A percentile compares a stretch with the other conserved stretches of the same genome.
phyloP scores from a whole-genome alignment of 345 rosid genomes.

The Lumnitzera littorea region DNA sequence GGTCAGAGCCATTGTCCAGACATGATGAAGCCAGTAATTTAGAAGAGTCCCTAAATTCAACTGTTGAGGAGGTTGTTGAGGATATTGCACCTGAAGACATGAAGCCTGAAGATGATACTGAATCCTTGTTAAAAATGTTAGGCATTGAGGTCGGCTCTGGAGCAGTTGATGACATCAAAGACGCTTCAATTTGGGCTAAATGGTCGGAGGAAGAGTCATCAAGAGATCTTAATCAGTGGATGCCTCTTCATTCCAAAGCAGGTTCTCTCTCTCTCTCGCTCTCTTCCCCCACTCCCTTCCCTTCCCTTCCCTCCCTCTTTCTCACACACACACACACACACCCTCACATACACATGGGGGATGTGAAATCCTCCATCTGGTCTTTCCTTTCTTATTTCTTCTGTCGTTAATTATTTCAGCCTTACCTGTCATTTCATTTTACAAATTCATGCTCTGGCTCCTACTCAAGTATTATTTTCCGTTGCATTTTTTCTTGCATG shows the following conservation, averaged over 20 bases:
- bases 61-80: slow-evolving; percentile 16
- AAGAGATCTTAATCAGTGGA: slow-evolving; percentile 78
- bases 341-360: neutral
- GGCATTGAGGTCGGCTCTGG: slow-evolving; percentile 71
- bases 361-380: neutral
- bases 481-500: neutral
- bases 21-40: slow-evolving; percentile 23
- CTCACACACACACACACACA: neutral
- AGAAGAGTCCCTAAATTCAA: slow-evolving; percentile 22
- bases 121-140: slow-evolving; percentile 67
- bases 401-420: neutral
- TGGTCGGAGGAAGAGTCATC: slow-evolving; percentile 81
- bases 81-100: slow-evolving; percentile 41
- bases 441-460: too few relatives aligned
- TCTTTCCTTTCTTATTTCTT: neutral
- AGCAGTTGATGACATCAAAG: slow-evolving; percentile 58
- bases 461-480: neutral
- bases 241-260: slow-evolving; percentile 60
- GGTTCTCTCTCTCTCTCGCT: slow-evolving; percentile 23
- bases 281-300: too few relatives aligned
- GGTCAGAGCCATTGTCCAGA: slow-evolving; percentile 69
- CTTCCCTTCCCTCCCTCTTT: too few relatives aligned
- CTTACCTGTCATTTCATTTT: too few relatives aligned
- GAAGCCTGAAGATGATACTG: slow-evolving; percentile 74
- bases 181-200: slow-evolving; percentile 73